Evolutionary conservation across 768 basidiomycete genomes (phyloP), one percentile per base, ranked within the genome.

Genomic region (Mycena polygramma): DNA sequence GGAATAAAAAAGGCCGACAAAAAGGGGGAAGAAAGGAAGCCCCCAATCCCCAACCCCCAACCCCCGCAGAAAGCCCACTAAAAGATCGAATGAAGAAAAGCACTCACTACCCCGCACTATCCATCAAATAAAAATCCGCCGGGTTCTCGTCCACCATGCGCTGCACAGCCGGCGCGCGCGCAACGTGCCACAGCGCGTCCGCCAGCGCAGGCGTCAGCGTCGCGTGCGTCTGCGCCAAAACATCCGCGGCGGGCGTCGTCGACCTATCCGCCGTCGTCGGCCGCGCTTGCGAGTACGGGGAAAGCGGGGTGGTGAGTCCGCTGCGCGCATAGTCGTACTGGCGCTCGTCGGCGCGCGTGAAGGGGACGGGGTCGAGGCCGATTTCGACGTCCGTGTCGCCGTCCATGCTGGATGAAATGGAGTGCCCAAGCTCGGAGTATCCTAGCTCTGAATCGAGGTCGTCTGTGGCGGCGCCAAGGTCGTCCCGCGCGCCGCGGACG

Each of bases 41-140:
- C n/a, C n/a, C n/a, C n/a, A n/a, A n/a, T n/a, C n/a, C n/a, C n/a
- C n/a, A n/a, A n/a, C n/a, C n/a, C n/a, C n/a, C n/a, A n/a, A n/a
- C n/a, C n/a, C n/a, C n/a, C n/a, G n/a, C n/a, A n/a, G n/a, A n/a
- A n/a, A n/a, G n/a, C n/a, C n/a, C n/a, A n/a, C n/a, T n/a, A n/a
- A n/a, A n/a, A n/a, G n/a, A n/a, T n/a, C 62, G 59, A 26, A 55
- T 64, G 20, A 67, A 68, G 22, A 66, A 66, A 43, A 68, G n/a
- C n/a, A n/a, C 71, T 59, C 59, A 73, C 71, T 73, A 69, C 26
- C 2, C 7, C 51, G 68, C 71, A 48, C 68, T 72, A 90, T 94
- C 93, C 92, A 93, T 94, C 24, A 94, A 81, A 77, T 94, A 94
- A 75, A 93, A 94, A 63, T 92, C 89, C 73, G 78, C 85, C 15